These are phyloP conservation scores for Crotalaria pallida DNA, from an alignment of 306 rosid species.

Conservation along the genomic window DNA sequence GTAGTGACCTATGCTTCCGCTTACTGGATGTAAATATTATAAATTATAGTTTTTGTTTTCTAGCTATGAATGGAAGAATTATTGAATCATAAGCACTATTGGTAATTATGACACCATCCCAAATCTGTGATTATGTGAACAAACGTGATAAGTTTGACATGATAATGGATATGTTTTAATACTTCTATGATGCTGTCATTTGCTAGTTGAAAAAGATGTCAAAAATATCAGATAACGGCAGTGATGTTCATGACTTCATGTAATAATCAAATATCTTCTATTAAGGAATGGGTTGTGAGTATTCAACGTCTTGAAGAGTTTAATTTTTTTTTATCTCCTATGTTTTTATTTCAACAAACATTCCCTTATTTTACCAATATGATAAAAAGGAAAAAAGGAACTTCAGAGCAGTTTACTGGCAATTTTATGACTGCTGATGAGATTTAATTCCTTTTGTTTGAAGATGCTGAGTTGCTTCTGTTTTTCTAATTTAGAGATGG, in stretches of 20 bases:
- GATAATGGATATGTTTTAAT: not conserved
- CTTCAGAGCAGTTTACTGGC: conserved; percentile 1
- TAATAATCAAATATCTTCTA: not conserved
- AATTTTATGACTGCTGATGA: conserved; percentile 9
- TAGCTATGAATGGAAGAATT: not conserved
- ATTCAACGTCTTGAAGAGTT: conserved; percentile 17
- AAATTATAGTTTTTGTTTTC: conserved; percentile 10
- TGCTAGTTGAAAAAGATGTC: not conserved
- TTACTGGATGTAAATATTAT: not conserved
- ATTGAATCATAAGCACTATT: conserved; percentile 8
- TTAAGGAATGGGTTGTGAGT: not conserved
- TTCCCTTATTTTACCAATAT: not conserved
- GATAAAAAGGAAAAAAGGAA: not conserved
- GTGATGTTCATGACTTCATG: conserved; percentile 1
- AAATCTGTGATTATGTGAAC: not conserved
- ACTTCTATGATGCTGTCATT: conserved; percentile 3
- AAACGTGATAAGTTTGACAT: not conserved
- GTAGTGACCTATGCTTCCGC: not conserved
- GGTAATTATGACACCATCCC: conserved; percentile 8
- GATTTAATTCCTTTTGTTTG: conserved; percentile 27
- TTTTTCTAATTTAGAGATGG: conserved; percentile 72
- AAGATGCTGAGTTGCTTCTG: conserved; percentile 32
- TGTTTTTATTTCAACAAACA: not conserved
- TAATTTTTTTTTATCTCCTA: not conserved
- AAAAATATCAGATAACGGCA: not conserved